Conservation (phyloP, 768 basidiomycete species). For the Tulasnella sp. region DNA sequence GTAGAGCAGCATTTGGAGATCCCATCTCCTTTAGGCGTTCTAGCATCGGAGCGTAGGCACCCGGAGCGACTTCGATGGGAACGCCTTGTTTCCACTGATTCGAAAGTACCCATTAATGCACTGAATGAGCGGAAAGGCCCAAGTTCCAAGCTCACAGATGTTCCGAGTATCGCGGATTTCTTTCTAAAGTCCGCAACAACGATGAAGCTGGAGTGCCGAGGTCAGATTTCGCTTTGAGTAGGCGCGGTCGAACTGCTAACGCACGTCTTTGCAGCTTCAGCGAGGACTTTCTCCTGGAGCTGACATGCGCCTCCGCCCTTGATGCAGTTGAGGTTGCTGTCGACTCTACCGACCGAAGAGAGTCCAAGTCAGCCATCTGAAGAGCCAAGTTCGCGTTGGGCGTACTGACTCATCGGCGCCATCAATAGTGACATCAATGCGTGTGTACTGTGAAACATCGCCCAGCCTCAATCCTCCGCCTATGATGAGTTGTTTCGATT, state of each 20-base stretch:
- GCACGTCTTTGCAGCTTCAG: constrained; percentile 85
- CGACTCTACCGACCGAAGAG: constrained; percentile 53
- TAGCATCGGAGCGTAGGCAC: constrained; percentile 86
- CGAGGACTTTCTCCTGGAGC: constrained; percentile 92
- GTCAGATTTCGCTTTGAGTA: not conserved
- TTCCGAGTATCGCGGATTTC: constrained; percentile 73
- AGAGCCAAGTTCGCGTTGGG: not conserved
- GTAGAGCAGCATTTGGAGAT: constrained; percentile 63
- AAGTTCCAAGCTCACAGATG: constrained; percentile 50
- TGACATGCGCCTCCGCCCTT: constrained; percentile 98
- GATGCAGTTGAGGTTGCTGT: constrained; percentile 79
- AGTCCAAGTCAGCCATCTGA: not conserved
- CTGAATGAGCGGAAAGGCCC: constrained; percentile 23
- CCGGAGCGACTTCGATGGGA: constrained; percentile 93
- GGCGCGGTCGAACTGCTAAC: constrained; percentile 25
- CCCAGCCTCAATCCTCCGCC: constrained; percentile 66
- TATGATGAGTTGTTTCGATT: constrained; percentile 92
- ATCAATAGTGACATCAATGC: constrained; percentile 94
- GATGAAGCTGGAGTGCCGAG: constrained; percentile 50
- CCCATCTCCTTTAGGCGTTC: constrained; percentile 48
- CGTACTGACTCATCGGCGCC: constrained; percentile 81
- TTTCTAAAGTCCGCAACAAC: constrained; percentile 95
- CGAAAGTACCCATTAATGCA: not conserved
- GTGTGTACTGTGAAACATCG: constrained; percentile 81
- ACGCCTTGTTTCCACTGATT: constrained; percentile 76